These are phyloP conservation scores for Yamadazyma phyllophila DNA, from an alignment of 805 yeast species.

Conservation along the genomic window DNA sequence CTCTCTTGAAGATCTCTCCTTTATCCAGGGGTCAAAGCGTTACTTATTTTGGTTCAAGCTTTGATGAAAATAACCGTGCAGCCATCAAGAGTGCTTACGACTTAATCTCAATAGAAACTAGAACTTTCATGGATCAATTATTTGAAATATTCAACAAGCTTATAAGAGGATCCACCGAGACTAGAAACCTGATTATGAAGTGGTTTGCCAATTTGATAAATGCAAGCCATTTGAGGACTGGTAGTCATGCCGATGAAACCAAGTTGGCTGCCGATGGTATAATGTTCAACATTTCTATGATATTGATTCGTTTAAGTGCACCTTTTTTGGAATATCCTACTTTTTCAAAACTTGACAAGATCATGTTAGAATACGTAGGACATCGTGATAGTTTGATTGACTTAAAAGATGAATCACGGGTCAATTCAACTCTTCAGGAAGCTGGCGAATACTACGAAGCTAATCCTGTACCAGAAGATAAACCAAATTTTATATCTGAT, in stretches of 20 bases:
- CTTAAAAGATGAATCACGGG: conserved; percentile 76
- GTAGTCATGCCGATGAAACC: conserved; percentile 70
- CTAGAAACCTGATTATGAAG: conserved; percentile 61
- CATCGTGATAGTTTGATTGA: conserved; percentile 51
- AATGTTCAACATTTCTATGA: conserved; percentile 69
- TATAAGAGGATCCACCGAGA: conserved; percentile 64
- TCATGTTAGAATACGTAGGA: conserved; percentile 68
- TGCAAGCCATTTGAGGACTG: conserved; percentile 81
- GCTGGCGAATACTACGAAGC: conserved; percentile 55
- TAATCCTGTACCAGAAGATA: conserved; percentile 26
- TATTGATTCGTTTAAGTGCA: conserved; percentile 68
- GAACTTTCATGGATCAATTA: conserved; percentile 56
- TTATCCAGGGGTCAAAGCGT: conserved; percentile 51
- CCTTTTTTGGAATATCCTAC: conserved; percentile 74
- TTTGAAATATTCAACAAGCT: conserved; percentile 71
- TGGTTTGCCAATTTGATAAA: conserved; percentile 77
- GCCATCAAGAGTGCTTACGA: conserved; percentile 48
- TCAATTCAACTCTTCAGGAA: conserved; percentile 72
- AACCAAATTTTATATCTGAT: conserved; percentile 80
- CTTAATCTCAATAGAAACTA: conserved; percentile 63
- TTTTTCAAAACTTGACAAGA: conserved; percentile 69
- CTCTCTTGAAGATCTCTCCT: conserved; percentile 74
- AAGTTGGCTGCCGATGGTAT: conserved; percentile 75
- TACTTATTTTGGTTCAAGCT: conserved; percentile 36
- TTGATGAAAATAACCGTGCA: conserved; percentile 10